Conservation (phyloP, 1,284 basidiomycete genomes). For the Marasmius fiardii region DNA sequence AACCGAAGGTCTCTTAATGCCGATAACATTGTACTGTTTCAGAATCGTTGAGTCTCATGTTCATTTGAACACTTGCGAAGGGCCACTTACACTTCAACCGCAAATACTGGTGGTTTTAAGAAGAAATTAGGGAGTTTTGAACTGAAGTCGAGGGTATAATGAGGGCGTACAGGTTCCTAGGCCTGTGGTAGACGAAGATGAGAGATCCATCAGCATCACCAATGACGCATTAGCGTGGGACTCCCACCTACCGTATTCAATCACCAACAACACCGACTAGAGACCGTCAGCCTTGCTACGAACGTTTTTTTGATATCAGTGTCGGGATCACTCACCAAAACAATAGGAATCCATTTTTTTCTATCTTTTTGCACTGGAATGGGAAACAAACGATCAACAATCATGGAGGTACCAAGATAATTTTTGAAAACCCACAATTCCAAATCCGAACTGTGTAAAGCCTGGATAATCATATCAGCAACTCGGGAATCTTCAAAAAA, state of each 20-base stretch:
- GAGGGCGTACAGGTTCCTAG: slow-evolving; percentile 8
- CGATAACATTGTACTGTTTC: slow-evolving; percentile 3
- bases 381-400: neutral
- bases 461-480: neutral
- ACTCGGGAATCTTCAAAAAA: neutral
- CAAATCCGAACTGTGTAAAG: slow-evolving; percentile 10
- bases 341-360: slow-evolving; percentile 9
- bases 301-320: too few relatives aligned
- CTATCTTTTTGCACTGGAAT: slow-evolving; percentile 4
- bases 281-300: neutral
- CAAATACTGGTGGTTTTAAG: slow-evolving; percentile 3
- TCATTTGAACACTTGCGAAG: neutral
- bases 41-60: too few relatives aligned
- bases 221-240: too few relatives aligned
- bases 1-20: neutral
- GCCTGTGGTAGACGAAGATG: neutral
- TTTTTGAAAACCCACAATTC: slow-evolving; percentile 12
- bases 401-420: neutral
- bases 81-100: slow-evolving; percentile 7
- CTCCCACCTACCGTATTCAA: slow-evolving; percentile 8
- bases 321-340: neutral
- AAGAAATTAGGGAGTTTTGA: neutral
- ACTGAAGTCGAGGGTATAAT: neutral
- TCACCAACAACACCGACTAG: neutral
- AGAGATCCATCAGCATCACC: neutral